Evolutionary conservation across 164 flowering plant species (phyloP), one percentile per base, ranked within the genome.

Genomic region (Platanus orientalis): DNA sequence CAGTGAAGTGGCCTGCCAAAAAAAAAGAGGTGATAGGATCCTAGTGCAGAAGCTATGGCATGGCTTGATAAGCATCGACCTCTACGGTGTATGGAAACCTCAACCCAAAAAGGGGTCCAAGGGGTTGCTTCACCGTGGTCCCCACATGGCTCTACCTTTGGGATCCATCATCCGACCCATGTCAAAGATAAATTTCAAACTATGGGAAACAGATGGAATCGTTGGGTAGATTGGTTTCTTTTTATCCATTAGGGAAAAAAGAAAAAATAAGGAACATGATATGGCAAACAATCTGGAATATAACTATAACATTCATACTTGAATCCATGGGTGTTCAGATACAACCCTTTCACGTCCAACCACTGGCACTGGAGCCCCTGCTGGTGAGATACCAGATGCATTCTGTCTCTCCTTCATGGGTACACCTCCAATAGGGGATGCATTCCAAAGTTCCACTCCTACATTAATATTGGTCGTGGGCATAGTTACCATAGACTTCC

Each of bases 391-490:
- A 52, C 79, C 81, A 54, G 83, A 39, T 48, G 73, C 70, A 76
- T 70, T 82, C 55, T 86, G 72, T 64, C 84, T 84, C 62, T 75
- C 28, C 73, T 83, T 87, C 58, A 81, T 63, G 24, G 86, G 71
- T 49, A 82, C 80, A 61, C 72, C 34, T 23, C 74, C 81, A 58
- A 67, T 73, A 60, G 81, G 54, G 24, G 80, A 61, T 45, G 84
- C 70, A 76, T 77, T 86, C 96, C 96, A 89, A 49, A 88, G 77
- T 62, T 87, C 96, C 92, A 87, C 85, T 30, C 93, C 92, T 57
- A 91, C 85, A 58, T 89, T 91, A 28, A 87, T 73, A 77, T 83
- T 87, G 49, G 96, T 83, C n/a, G 84, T 84, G 49, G 93, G 87
- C 59, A 75, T 60, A 39, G 88, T 59, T 39, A 59, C 87, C 1